Evolutionary conservation across 371 early-diverging fungal genomes (phyloP), one percentile per base, ranked within the genome.

Genomic region (Apophysomyces elegans): DNA sequence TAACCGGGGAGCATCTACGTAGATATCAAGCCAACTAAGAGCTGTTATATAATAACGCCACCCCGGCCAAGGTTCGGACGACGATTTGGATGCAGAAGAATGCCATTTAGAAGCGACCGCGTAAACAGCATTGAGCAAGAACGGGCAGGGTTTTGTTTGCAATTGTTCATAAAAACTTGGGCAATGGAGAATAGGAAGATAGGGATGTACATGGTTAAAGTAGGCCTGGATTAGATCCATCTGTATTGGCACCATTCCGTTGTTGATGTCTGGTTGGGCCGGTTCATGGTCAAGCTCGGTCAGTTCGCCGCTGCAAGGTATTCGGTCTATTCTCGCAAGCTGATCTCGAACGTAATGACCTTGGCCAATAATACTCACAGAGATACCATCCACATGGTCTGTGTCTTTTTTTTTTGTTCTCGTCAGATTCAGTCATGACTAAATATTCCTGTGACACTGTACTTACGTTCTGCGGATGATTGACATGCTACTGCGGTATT

Each of bases 81-180:
- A 13, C 37, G 26, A 26, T 26, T 16, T 41, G 43, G 26, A 12
- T 26, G 36, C 37, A 37, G 41, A 38, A 12, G 62, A 12, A 18
- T 66, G 64, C 68, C 69, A 86, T 39, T 66, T 66, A n/a, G 85
- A 75, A 0, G 86, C 79, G 4, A 86, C 71, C 8, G 87, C 87
- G 65, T 86, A 86, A 37, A 88, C 73, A 7, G 85, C 74, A 66
- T 86, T 80, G 21, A 88, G 66, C 43, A 88, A 66, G n/a, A 88
- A 63, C n/a, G 75, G 41, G 16, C 85, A 80, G 5, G 81, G 82
- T n/a, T 69, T 70, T 37, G 70, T 72, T 9, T 64, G 65, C 5
- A 83, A 64, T 4, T 68, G 71, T 32, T 66, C 63, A 37, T 77
- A 66, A 59, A 89, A 78, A 13, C 71, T 71, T 5, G 79, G 63